Evolutionary conservation across 2,329 filamentous ascomycete genomes (phyloP), one percentile per base, ranked within the genome.

Genomic region (Diaporthe australafricana): DNA sequence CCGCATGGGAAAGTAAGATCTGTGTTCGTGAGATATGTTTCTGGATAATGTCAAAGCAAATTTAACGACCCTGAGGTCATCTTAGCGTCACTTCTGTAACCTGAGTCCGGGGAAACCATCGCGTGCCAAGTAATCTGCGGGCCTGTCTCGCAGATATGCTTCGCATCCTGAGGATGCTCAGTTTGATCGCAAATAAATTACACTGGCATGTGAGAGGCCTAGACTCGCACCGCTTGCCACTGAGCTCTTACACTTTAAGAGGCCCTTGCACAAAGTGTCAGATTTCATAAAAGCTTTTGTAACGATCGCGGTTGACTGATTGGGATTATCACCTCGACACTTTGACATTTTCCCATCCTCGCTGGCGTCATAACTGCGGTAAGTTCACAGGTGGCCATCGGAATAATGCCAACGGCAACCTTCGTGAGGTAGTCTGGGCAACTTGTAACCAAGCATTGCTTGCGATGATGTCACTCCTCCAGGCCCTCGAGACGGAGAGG

Each of bases 11-110:
- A 63, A 63, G 42, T 48, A 12, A 30, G 17, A 38, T 63, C 32
- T 63, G 60, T 42, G 27, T 63, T 35, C 60, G 22, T n/a, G 60
- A 63, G 3, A 48, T 25, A 11, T 35, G 56, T 45, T 65, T 38
- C 30, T 45, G 7, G 60, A 38, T n/a, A 22, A 1, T 50, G 45
- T 65, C 60, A 50, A 27, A 65, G 60, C 60, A 48, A 20, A 48
- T 17, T 48, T 42, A 38, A 20, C 12, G 2, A 11, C 32, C 7
- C 20, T 38, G 45, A 50, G n/a, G 30, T 50, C 60, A 65, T 65
- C n/a, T 16, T 2, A 27, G 14, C 30, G 30, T 65, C 30, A 65
- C 20, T 7, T 50, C 25, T 30, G 45, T 38, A 20, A 38, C 30
- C 25, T 8, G n/a, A 27, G 20, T 27, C 7, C 6, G 22, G 27